Evolutionary conservation across 805 yeast genomes (phyloP).

Genomic region (Suhomyces sp.): DNA sequence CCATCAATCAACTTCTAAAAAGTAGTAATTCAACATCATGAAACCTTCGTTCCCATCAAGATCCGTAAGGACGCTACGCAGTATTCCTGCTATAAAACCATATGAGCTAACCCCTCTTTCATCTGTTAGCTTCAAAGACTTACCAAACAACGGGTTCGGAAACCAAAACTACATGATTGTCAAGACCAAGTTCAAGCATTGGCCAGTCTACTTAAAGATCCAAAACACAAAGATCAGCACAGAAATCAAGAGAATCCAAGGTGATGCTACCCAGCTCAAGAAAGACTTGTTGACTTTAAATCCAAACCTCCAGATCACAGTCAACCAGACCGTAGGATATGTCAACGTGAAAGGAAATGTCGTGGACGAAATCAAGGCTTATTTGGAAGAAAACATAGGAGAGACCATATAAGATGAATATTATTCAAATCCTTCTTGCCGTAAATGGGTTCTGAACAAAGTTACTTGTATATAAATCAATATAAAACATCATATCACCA

Average conservation of each 20-base stretch:
- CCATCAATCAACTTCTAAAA: slow-evolving; percentile 14
- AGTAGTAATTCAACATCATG: slow-evolving; percentile 17
- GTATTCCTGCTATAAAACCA: slow-evolving; percentile 13
- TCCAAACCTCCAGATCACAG: slow-evolving; percentile 44
- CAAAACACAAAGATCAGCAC: slow-evolving; percentile 68
- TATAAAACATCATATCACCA: background rate
- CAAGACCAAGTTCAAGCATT: slow-evolving; percentile 60
- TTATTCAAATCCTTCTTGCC: too few relatives aligned
- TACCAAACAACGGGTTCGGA: slow-evolving; percentile 36
- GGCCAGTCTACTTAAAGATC: slow-evolving; percentile 77
- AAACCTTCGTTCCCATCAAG: slow-evolving; percentile 22
- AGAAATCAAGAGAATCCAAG: slow-evolving; percentile 67
- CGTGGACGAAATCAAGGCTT: slow-evolving; percentile 26
- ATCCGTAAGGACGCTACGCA: slow-evolving; percentile 22
- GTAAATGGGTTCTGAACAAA: too few relatives aligned
- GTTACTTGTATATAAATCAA: background rate
- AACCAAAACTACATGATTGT: slow-evolving; percentile 37
- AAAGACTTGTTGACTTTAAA: slow-evolving; percentile 57
- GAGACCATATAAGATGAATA: slow-evolving; percentile 1
- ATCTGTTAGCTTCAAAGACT: slow-evolving; percentile 20
- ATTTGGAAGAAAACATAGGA: slow-evolving; percentile 19
- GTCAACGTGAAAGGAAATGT: slow-evolving; percentile 42
- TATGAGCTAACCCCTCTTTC: slow-evolving; percentile 31
- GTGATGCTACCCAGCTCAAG: slow-evolving; percentile 64
- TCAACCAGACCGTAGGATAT: slow-evolving; percentile 33